These are phyloP conservation scores for Nissolia schottii DNA, from an alignment of 306 rosid genomes.

Conservation along the genomic window DNA sequence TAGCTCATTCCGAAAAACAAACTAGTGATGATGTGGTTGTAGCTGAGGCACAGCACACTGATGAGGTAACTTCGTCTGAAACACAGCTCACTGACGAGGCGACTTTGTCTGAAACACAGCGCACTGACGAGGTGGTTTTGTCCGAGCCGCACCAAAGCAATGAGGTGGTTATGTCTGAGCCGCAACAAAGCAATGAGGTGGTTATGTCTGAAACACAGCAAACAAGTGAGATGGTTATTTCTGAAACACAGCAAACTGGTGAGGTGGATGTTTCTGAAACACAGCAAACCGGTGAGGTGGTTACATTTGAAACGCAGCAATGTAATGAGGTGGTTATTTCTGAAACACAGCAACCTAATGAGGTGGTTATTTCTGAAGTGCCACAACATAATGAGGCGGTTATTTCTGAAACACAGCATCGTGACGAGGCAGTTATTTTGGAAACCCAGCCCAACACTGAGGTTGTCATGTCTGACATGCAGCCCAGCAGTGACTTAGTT, in stretches of 20 bases:
- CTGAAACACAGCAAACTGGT: conserved; percentile 11
- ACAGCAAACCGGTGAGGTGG: not conserved
- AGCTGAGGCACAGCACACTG: conserved; percentile 4
- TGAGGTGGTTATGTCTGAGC: conserved; percentile 13
- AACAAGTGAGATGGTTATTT: not conserved
- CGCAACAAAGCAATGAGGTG: conserved; percentile 14
- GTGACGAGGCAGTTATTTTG: not conserved
- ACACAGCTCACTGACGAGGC: not conserved
- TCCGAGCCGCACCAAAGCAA: not conserved
- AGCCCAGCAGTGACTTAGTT: not conserved
- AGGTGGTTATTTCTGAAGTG: conserved; percentile 13
- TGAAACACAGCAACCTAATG: not conserved
- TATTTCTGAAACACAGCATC: not conserved
- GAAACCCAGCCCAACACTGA: conserved; percentile 9
- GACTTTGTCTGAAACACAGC: conserved; percentile 10
- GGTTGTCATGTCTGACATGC: not conserved
- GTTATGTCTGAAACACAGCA: conserved; percentile 10
- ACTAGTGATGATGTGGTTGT: not conserved
- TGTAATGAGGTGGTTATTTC: conserved; percentile 12
- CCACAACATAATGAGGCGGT: conserved; percentile 12
- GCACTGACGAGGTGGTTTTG: not conserved
- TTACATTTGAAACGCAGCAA: conserved; percentile 10
- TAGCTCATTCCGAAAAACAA: conserved; percentile 12
- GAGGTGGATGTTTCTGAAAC: conserved; percentile 9
- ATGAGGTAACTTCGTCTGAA: not conserved